Evolutionary conservation across 345 rosid species (phyloP).

Genomic region (Moricandia moricandioides): DNA sequence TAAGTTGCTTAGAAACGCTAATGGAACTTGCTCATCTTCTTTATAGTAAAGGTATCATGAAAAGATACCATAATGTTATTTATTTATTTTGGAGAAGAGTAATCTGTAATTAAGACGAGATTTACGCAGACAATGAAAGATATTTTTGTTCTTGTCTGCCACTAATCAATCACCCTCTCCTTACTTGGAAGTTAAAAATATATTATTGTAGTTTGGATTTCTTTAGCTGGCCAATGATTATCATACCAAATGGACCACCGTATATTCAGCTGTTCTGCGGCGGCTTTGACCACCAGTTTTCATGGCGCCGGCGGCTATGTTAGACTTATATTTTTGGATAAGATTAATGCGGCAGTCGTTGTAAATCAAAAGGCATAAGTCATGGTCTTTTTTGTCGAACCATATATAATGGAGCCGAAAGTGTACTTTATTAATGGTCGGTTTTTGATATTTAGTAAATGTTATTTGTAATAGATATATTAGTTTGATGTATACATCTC

Average conservation of each 20-base stretch:
- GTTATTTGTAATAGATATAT: background rate
- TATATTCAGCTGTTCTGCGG: background rate
- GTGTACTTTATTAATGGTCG: slow-evolving; percentile 28
- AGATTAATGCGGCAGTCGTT: background rate
- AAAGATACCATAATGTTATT: background rate
- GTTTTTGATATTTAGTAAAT: slow-evolving; percentile 22
- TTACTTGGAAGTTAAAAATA: background rate
- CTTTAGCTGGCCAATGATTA: background rate
- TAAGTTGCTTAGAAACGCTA: background rate
- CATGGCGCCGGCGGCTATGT: slow-evolving; percentile 10
- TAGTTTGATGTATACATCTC: slow-evolving; percentile 12
- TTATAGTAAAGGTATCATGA: background rate
- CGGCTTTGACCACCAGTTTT: background rate
- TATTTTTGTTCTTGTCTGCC: slow-evolving; percentile 31
- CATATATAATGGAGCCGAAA: slow-evolving; percentile 28
- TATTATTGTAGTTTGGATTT: background rate
- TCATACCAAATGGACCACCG: background rate
- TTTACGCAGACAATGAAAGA: background rate
- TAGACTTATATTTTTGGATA: background rate
- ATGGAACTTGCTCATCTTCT: background rate
- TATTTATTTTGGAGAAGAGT: background rate
- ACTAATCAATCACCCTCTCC: background rate
- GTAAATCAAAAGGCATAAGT: background rate
- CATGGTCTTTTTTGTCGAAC: slow-evolving; percentile 11
- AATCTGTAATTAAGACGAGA: slow-evolving; percentile 12